These are phyloP conservation scores for Hanseniaspora guilliermondii DNA, from an alignment of 805 yeast species.

Conservation along the genomic window DNA sequence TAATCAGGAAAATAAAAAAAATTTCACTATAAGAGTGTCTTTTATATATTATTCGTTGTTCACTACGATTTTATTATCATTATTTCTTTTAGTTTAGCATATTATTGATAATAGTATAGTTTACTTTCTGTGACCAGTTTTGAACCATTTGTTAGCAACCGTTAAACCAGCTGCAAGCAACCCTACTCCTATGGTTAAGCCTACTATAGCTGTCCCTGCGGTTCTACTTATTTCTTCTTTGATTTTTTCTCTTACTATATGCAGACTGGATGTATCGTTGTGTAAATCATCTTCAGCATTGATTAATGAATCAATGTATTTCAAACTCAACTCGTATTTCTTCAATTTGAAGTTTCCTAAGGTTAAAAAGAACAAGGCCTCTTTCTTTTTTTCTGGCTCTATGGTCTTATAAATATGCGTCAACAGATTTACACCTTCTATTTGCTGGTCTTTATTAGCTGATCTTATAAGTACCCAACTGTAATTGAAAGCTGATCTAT, in stretches of 20 bases:
- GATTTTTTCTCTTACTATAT: constrained; percentile 56
- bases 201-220: constrained; percentile 74
- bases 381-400: constrained; percentile 74
- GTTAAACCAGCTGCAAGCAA: constrained; percentile 14
- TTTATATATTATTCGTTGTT: too few species aligned
- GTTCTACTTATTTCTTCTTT: constrained; percentile 80
- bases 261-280: background rate
- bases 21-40: too few species aligned
- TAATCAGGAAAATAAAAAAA: too few species aligned
- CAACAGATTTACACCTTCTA: constrained; percentile 66
- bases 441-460: constrained; percentile 45
- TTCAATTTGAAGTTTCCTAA: constrained; percentile 82
- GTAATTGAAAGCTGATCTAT: constrained; percentile 81
- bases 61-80: too few species aligned
- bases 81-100: too few species aligned
- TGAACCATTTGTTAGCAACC: constrained; percentile 4
- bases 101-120: background rate
- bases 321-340: constrained; percentile 71
- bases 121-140: background rate
- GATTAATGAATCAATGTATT: constrained; percentile 69
- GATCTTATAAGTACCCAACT: constrained; percentile 94
- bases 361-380: constrained; percentile 75
- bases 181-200: constrained; percentile 73
- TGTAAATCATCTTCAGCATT: constrained; percentile 39
- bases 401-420: constrained; percentile 52